Conservation (phyloP, 1,139 yeast genomes). For the Yamadazyma friedrichii region DNA sequence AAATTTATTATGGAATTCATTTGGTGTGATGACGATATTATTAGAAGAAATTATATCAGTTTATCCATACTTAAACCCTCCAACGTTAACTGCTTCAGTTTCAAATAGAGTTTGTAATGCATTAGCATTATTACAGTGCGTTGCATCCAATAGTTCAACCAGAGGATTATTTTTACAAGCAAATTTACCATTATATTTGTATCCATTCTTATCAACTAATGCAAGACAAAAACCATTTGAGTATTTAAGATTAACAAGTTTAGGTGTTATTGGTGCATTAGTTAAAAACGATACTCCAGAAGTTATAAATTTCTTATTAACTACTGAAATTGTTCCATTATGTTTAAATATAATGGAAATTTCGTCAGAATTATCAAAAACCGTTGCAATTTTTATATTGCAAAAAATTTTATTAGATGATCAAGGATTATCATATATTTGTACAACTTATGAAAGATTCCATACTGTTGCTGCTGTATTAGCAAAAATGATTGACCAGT, state of each 20-base stretch:
- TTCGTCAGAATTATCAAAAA: constrained; percentile 88
- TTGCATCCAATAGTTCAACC: constrained; percentile 92
- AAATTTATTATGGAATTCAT: constrained; percentile 89
- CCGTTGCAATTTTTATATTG: constrained; percentile 93
- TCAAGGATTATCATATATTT: constrained; percentile 84
- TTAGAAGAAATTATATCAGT: constrained; percentile 88
- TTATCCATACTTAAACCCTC: constrained; percentile 87
- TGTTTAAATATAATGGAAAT: constrained; percentile 95
- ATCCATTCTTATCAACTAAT: constrained; percentile 90
- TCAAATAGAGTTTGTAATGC: constrained; percentile 96
- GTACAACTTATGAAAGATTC: constrained; percentile 93
- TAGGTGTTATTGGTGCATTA: constrained; percentile 95
- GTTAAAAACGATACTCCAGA: constrained; percentile 96
- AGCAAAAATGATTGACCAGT: constrained; percentile 84
- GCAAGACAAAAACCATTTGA: constrained; percentile 93
- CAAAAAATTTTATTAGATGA: constrained; percentile 92
- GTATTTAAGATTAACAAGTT: constrained; percentile 83
- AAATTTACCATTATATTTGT: constrained; percentile 85
- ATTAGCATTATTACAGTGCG: constrained; percentile 89
- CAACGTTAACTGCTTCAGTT: constrained; percentile 79
- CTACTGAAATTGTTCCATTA: constrained; percentile 93
- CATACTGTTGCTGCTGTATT: constrained; percentile 91
- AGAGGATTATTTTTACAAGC: constrained; percentile 82
- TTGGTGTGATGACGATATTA: constrained; percentile 92
- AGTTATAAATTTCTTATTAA: constrained; percentile 82